Percentiles rank a stretch among this genome's conserved stretches.
Conservation (phyloP, 1,284 basidiomycete species). For the Pseudozyma flocculosa region DNA sequence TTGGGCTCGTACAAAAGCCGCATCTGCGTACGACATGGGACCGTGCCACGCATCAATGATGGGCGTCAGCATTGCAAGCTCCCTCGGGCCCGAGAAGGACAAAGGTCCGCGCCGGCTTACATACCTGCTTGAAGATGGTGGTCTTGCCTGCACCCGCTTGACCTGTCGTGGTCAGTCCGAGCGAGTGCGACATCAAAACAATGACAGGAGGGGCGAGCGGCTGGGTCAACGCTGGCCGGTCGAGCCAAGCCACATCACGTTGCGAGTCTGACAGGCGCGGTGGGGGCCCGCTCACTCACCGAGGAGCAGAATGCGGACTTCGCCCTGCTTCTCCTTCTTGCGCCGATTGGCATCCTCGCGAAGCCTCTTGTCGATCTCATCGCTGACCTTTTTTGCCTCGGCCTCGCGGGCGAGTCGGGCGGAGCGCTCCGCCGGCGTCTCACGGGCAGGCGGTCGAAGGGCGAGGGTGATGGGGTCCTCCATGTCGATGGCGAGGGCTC, state of each 20-base stretch:
- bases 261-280: too few relatives aligned
- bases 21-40: too few relatives aligned
- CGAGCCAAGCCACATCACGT: too few relatives aligned
- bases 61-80: neutral
- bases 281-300: too few relatives aligned
- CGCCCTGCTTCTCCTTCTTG: slow-evolving; percentile 3
- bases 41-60: neutral
- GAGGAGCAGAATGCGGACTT: slow-evolving; percentile 25
- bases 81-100: too few relatives aligned
- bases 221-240: too few relatives aligned
- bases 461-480: slow-evolving; percentile 14
- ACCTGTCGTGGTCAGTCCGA: too few relatives aligned
- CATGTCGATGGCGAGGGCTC: slow-evolving; percentile 5
- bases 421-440: slow-evolving; percentile 5
- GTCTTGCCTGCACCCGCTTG: slow-evolving; percentile 45
- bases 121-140: slow-evolving; percentile 31
- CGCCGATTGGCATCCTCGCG: neutral
- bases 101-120: neutral
- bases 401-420: slow-evolving; percentile 6
- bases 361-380: slow-evolving; percentile 24
- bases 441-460: slow-evolving; percentile 17
- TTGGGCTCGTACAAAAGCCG: slow-evolving; percentile 36
- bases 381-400: slow-evolving; percentile 15
- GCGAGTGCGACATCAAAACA: too few relatives aligned
- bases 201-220: too few relatives aligned